Evolutionary conservation across 352 stramenopile genomes (phyloP).

Genomic region (Phytophthora kernoviae): DNA sequence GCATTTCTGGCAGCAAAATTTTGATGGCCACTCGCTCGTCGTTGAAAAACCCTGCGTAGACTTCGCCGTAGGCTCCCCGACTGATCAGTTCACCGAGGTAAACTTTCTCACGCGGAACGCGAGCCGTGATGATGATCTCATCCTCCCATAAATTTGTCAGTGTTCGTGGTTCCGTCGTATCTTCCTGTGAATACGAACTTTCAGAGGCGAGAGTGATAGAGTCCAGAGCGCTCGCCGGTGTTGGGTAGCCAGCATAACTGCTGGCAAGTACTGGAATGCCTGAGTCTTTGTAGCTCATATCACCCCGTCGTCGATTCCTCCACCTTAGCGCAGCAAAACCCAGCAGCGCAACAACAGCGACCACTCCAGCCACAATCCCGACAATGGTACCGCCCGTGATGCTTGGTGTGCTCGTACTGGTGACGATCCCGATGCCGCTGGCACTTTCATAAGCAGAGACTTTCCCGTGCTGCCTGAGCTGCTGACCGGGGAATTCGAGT

Average conservation of each 20-base stretch:
- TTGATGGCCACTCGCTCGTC: constrained; percentile 34
- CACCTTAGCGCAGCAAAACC: constrained; percentile 30
- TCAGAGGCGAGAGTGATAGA: constrained; percentile 33
- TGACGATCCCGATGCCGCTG: constrained; percentile 1
- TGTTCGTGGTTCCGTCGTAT: constrained; percentile 13
- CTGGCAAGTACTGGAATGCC: constrained; percentile 28
- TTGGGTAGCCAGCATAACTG: constrained; percentile 39
- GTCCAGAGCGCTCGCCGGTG: constrained; percentile 28
- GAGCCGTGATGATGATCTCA: constrained; percentile 41
- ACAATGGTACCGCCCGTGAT: constrained; percentile 12
- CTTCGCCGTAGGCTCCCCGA: constrained; percentile 39
- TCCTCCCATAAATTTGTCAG: constrained; percentile 41
- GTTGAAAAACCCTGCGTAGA: constrained; percentile 34
- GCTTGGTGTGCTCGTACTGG: background rate
- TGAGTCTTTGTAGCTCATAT: constrained; percentile 25
- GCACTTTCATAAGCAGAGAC: constrained; percentile 20
- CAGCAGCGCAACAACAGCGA: constrained; percentile 23
- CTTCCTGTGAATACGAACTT: constrained; percentile 28
- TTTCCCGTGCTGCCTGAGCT: constrained; percentile 14
- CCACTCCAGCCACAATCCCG: constrained; percentile 21
- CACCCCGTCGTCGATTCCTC: constrained; percentile 17
- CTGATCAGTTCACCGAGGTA: constrained; percentile 33
- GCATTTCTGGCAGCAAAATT: constrained; percentile 42
- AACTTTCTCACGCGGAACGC: constrained; percentile 35
- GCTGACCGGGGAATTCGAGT: constrained; percentile 4